These are phyloP conservation scores for Hemileccinum rubropunctum DNA, from an alignment of 768 basidiomycete genomes.

Conservation along the genomic window DNA sequence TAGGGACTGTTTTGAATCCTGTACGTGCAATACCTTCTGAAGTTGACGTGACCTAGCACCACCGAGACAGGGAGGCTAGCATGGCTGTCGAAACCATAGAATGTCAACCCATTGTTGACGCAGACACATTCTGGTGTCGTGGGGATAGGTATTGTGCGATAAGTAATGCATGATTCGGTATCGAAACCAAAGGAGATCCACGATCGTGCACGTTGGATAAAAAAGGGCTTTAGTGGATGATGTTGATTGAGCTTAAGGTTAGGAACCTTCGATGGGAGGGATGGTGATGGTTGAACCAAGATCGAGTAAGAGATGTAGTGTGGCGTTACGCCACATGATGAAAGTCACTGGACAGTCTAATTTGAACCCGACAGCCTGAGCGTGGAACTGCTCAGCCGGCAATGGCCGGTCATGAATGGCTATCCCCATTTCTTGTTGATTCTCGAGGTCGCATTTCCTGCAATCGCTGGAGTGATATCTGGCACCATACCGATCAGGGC, in stretches of 20 bases:
- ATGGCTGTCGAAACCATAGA: slow-evolving; percentile 29
- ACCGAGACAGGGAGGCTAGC: slow-evolving; percentile 11
- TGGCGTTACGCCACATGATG: slow-evolving; percentile 42
- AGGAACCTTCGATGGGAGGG: neutral
- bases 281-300: slow-evolving; percentile 30
- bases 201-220: slow-evolving; percentile 13
- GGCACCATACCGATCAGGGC: neutral
- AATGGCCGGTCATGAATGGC: slow-evolving; percentile 47
- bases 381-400: slow-evolving; percentile 23
- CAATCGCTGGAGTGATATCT: slow-evolving; percentile 13
- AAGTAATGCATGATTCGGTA: slow-evolving; percentile 18
- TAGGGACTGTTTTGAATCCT: too few relatives aligned
- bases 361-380: slow-evolving; percentile 41
- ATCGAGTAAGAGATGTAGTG: slow-evolving; percentile 38
- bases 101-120: slow-evolving; percentile 34
- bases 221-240: slow-evolving; percentile 8
- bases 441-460: slow-evolving; percentile 30
- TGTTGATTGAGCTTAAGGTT: slow-evolving; percentile 20
- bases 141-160: slow-evolving; percentile 14
- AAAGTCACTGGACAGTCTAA: slow-evolving; percentile 39
- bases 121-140: slow-evolving; percentile 15
- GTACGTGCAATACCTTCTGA: slow-evolving; percentile 31
- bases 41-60: slow-evolving; percentile 9
- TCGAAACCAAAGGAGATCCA: slow-evolving; percentile 23
- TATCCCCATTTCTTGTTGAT: slow-evolving; percentile 28